Conservation (phyloP, 2,329 filamentous ascomycete genomes). For the Celoporthe dispersa region DNA sequence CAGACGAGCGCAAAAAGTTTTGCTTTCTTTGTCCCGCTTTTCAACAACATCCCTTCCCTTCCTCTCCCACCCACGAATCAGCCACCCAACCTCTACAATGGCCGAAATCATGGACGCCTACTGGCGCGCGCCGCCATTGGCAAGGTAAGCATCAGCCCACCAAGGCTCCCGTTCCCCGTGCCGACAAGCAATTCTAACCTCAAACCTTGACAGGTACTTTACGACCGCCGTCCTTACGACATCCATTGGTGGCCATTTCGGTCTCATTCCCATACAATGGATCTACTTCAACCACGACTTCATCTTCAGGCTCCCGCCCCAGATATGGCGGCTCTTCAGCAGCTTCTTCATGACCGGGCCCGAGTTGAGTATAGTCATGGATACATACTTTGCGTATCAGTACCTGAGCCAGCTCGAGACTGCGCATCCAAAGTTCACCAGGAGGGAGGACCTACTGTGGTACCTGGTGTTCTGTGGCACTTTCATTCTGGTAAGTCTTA, state of each 20-base stretch:
- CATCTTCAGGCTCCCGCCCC: constrained; percentile 59
- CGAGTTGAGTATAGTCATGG: constrained; percentile 62
- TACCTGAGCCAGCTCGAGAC: constrained; percentile 78
- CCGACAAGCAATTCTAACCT: constrained; percentile 11
- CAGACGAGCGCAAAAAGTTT: constrained; percentile 24
- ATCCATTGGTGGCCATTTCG: constrained; percentile 64
- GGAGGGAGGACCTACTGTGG: constrained; percentile 78
- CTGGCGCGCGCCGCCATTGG: constrained; percentile 47
- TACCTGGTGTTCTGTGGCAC: constrained; percentile 76
- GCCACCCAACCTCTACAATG: constrained; percentile 36
- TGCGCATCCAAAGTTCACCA: constrained; percentile 70
- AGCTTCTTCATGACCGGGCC: constrained; percentile 49
- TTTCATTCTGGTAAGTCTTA: constrained; percentile 75
- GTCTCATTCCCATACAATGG: constrained; percentile 54
- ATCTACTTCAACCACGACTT: constrained; percentile 58
- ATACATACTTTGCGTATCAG: constrained; percentile 79
- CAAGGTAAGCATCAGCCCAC: constrained; percentile 42
- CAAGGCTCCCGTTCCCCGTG: background rate
- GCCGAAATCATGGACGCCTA: constrained; percentile 46
- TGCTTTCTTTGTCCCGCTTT: constrained; percentile 3
- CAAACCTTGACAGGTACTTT: constrained; percentile 59
- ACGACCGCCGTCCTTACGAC: constrained; percentile 66
- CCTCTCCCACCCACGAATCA: background rate
- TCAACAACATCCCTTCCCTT: background rate
- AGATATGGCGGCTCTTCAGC: constrained; percentile 49